phyloP scores from a whole-genome alignment of 768 basidiomycete genomes.

The Coprinellus aureogranulatus region DNA sequence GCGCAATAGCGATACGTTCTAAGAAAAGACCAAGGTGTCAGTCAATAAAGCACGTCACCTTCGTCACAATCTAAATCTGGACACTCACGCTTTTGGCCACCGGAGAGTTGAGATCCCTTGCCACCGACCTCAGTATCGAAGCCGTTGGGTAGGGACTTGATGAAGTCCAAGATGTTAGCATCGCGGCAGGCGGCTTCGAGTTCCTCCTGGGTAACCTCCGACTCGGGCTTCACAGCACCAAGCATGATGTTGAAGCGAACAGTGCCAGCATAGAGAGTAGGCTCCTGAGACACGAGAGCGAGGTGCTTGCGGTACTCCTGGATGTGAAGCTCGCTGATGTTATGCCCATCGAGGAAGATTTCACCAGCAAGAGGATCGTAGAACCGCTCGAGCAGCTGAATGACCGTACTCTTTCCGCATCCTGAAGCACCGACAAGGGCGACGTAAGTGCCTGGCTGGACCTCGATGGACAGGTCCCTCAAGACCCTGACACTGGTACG shows the following conservation, averaged over 20 bases:
- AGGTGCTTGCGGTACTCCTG: slow-evolving; percentile 78
- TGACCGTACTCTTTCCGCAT: slow-evolving; percentile 69
- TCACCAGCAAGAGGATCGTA: slow-evolving; percentile 65
- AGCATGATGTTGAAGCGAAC: slow-evolving; percentile 81
- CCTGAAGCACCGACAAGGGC: slow-evolving; percentile 73
- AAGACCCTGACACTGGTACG: slow-evolving; percentile 73
- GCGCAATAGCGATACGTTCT: slow-evolving; percentile 69
- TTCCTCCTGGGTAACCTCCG: slow-evolving; percentile 74
- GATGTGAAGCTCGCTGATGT: slow-evolving; percentile 65
- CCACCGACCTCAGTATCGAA: slow-evolving; percentile 83
- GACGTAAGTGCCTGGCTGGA: slow-evolving; percentile 67
- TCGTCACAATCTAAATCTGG: too few species aligned
- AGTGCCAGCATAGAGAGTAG: slow-evolving; percentile 76
- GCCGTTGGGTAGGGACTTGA: slow-evolving; percentile 71
- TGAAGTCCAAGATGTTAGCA: slow-evolving; percentile 85
- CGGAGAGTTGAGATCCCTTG: slow-evolving; percentile 77
- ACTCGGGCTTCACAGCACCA: slow-evolving; percentile 65
- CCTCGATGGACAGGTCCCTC: slow-evolving; percentile 58
- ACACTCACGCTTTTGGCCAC: slow-evolving; percentile 70
- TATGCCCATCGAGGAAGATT: slow-evolving; percentile 63
- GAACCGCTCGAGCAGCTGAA: slow-evolving; percentile 72
- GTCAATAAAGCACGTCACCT: neutral
- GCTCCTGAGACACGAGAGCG: slow-evolving; percentile 82
- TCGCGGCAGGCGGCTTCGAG: slow-evolving; percentile 73
- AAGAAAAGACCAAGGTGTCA: slow-evolving; percentile 23